phyloP scores from a whole-genome alignment of 257 asterid genomes.

The Solanum lycopersicoides region DNA sequence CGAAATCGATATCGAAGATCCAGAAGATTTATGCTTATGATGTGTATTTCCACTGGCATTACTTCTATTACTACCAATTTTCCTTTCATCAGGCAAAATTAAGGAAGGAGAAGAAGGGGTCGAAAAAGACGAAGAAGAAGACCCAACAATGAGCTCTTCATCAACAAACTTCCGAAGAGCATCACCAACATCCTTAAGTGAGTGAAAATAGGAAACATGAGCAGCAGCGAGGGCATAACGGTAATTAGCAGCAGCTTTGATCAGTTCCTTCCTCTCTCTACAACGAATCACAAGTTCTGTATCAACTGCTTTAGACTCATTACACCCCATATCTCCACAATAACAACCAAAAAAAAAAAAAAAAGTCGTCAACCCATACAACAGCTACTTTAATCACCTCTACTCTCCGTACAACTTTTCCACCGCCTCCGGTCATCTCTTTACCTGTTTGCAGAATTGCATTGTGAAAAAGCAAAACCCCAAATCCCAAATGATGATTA shows the following conservation, averaged over 20 bases:
- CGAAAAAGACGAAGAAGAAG: conserved; percentile 40
- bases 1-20: conserved; percentile 5
- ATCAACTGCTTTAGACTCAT: conserved; percentile 66
- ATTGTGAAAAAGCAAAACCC: conserved; percentile 14
- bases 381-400: not conserved
- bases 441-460: conserved; percentile 16
- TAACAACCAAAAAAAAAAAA: not conserved
- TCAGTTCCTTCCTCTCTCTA: conserved; percentile 65
- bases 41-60: not conserved
- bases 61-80: not conserved
- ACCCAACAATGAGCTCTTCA: conserved; percentile 53
- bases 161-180: conserved; percentile 83
- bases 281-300: conserved; percentile 76
- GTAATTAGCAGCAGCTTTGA: conserved; percentile 78
- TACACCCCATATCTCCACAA: conserved; percentile 58
- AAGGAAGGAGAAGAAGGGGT: conserved; percentile 66
- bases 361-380: not conserved
- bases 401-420: not conserved
- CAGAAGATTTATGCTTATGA: not conserved
- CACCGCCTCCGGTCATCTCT: conserved; percentile 13
- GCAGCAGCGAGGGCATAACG: conserved; percentile 93
- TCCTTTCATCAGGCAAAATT: conserved; percentile 26
- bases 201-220: conserved; percentile 71
- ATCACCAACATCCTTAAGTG: conserved; percentile 83
- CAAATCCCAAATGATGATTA: not conserved